Conservation (phyloP, 2,329 filamentous ascomycete genomes). For the Neophaeococcomyces mojaviensis region DNA sequence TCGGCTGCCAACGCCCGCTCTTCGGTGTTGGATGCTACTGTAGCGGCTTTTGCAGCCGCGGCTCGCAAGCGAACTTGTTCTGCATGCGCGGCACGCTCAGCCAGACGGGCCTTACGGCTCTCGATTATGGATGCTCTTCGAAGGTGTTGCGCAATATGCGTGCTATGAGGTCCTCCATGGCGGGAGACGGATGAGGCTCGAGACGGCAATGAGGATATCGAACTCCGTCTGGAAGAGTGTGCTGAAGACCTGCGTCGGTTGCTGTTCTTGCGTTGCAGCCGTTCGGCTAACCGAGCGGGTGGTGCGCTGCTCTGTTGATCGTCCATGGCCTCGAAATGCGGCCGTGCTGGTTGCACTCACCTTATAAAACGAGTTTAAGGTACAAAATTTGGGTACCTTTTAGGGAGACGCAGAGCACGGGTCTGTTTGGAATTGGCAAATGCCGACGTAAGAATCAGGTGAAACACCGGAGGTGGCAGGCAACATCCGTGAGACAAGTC, state of each 20-base stretch:
- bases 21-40: slow-evolving; percentile 50
- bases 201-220: slow-evolving; percentile 56
- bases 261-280: slow-evolving; percentile 50
- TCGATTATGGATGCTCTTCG: slow-evolving; percentile 59
- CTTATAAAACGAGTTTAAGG: neutral
- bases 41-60: slow-evolving; percentile 53
- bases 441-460: neutral
- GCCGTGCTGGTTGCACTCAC: too few species aligned
- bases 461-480: neutral
- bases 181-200: slow-evolving; percentile 48
- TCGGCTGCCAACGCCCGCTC: slow-evolving; percentile 57
- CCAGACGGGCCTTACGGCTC: slow-evolving; percentile 55
- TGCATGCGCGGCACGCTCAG: slow-evolving; percentile 57
- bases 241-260: slow-evolving; percentile 53
- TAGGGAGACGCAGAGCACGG: too few species aligned
- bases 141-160: slow-evolving; percentile 57
- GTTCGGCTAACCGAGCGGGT: slow-evolving; percentile 55
- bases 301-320: slow-evolving; percentile 39
- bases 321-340: slow-evolving; percentile 32
- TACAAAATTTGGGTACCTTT: neutral
- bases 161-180: slow-evolving; percentile 46
- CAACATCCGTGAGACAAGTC: neutral
- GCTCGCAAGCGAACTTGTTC: slow-evolving; percentile 59
- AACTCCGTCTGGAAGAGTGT: slow-evolving; percentile 57
- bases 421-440: neutral